Evolutionary conservation across 148 eudicot genomes (phyloP).

Genomic region (Vaccinium myrtillus): DNA sequence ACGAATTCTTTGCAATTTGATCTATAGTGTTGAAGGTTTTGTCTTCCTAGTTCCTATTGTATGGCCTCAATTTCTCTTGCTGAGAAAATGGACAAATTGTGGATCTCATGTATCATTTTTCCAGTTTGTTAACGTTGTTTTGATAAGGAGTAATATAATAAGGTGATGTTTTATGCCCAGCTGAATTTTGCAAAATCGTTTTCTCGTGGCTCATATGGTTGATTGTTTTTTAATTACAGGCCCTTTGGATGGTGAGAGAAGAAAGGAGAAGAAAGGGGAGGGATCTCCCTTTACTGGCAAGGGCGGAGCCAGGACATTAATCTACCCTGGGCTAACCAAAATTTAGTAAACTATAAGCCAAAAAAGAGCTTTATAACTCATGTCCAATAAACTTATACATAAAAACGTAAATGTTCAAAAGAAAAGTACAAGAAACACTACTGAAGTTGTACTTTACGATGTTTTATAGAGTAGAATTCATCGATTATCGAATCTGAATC

Average conservation of each 20-base stretch:
- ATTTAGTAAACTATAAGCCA: too few species aligned
- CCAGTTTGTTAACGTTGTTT: not conserved
- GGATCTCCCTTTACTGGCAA: too few species aligned
- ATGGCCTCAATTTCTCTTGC: slow-evolving; percentile 1
- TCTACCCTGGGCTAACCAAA: too few species aligned
- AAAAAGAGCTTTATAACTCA: too few species aligned
- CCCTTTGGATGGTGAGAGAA: not conserved
- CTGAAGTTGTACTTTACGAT: too few species aligned
- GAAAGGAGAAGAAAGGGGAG: too few species aligned
- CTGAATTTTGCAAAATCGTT: not conserved
- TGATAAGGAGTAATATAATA: not conserved
- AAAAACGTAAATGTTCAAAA: too few species aligned
- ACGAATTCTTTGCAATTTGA: not conserved
- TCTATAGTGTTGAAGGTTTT: not conserved
- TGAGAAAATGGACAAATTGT: not conserved
- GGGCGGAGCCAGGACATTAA: too few species aligned
- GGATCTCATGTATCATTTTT: not conserved
- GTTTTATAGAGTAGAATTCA: too few species aligned
- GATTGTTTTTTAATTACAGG: not conserved
- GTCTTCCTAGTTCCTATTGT: not conserved
- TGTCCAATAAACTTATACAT: too few species aligned
- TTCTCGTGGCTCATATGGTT: not conserved
- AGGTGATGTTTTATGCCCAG: not conserved
- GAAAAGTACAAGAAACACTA: too few species aligned
- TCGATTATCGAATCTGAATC: too few species aligned